Evolutionary conservation across 768 basidiomycete species (phyloP).

Genomic region (Pleurotus giganteus): DNA sequence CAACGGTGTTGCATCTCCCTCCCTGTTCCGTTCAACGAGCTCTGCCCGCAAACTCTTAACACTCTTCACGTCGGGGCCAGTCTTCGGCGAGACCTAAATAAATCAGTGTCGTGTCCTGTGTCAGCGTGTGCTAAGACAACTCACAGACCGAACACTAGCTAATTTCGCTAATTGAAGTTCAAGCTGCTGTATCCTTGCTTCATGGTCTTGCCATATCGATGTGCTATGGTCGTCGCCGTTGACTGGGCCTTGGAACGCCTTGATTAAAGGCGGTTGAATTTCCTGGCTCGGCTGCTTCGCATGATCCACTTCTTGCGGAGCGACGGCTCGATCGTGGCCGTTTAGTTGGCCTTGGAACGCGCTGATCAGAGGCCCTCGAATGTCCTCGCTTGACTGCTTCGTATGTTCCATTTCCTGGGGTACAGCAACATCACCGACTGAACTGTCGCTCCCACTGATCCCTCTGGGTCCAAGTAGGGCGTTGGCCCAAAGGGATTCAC

Average conservation of each 20-base stretch:
- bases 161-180: not conserved
- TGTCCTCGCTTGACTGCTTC: not conserved
- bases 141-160: not conserved
- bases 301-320: not conserved
- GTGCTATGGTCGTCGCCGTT: not conserved
- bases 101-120: not conserved
- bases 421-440: not conserved
- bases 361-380: not conserved
- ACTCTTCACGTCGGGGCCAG: not conserved
- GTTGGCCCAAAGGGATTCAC: not conserved
- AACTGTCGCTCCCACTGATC: not conserved
- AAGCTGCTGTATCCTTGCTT: not conserved
- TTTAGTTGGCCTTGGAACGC: too few species aligned
- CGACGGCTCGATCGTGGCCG: not conserved
- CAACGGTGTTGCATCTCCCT: not conserved
- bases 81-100: not conserved
- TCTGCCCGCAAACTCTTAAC: not conserved
- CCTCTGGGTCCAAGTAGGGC: not conserved
- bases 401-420: not conserved
- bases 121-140: not conserved
- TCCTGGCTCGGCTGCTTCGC: not conserved
- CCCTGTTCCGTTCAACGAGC: not conserved
- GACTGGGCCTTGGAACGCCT: not conserved
- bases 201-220: not conserved
- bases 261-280: not conserved